A percentile compares a stretch with the other conserved stretches of the same genome.
Conservation (phyloP, 257 asterid species). For the Jaltomata sinuosa region DNA sequence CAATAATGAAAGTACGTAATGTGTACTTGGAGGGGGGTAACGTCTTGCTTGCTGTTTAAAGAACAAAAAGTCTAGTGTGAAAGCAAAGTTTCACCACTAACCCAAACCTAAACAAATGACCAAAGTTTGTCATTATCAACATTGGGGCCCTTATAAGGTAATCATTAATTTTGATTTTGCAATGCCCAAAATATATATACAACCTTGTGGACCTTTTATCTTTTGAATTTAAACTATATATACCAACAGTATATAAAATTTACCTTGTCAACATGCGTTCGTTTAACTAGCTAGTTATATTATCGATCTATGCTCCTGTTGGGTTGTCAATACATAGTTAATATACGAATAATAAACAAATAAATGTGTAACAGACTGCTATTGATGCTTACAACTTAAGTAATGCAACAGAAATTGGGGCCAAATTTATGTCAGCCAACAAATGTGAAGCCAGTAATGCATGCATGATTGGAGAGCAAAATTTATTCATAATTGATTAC, state of each 20-base stretch:
- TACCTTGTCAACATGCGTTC: not conserved
- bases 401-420: not conserved
- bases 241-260: no score
- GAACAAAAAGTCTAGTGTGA: not conserved
- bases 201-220: not conserved
- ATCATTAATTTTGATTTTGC: not conserved
- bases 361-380: not conserved
- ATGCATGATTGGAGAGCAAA: not conserved
- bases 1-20: not conserved
- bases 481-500: not conserved
- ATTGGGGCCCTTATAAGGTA: not conserved
- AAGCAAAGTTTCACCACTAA: not conserved
- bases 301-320: not conserved
- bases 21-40: no score
- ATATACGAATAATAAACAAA: not conserved
- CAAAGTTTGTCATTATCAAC: not conserved
- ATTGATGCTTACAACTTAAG: not conserved
- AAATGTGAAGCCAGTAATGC: not conserved
- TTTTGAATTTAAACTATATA: not conserved
- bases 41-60: not conserved
- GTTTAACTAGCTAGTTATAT: not conserved
- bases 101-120: not conserved
- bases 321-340: not conserved
- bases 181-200: not conserved
- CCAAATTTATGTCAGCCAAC: not conserved